Conservation (phyloP, 2,329 filamentous ascomycete species). For the Penicillium sp. region DNA sequence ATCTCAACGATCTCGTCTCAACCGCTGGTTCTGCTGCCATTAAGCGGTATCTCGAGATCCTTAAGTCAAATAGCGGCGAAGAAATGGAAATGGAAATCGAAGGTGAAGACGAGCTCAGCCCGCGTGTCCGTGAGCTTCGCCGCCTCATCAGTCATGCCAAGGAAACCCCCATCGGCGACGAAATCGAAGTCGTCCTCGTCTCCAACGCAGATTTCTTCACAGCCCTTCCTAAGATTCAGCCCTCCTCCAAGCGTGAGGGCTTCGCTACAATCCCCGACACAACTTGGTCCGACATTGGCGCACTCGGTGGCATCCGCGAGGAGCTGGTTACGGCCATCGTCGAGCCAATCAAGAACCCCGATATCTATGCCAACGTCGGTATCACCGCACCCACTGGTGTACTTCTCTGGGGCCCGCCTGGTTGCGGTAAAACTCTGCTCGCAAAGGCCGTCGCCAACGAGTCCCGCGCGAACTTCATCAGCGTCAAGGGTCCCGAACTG, state of each 20-base stretch:
- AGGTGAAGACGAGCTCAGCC: conserved; percentile 33
- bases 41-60: conserved; percentile 56
- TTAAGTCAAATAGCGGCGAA: conserved; percentile 47
- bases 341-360: conserved; percentile 79
- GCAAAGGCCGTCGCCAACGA: conserved; percentile 96
- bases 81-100: conserved; percentile 55
- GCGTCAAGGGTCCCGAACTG: conserved; percentile 92
- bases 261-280: conserved; percentile 93
- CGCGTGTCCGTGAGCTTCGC: conserved; percentile 47
- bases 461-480: conserved; percentile 95
- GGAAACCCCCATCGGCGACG: conserved; percentile 51
- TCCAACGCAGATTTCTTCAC: conserved; percentile 68
- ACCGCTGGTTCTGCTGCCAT: conserved; percentile 66
- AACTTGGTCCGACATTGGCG: conserved; percentile 90
- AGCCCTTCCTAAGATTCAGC: conserved; percentile 72
- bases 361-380: conserved; percentile 72
- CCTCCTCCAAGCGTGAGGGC: conserved; percentile 85
- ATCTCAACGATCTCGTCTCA: conserved; percentile 70
- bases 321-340: conserved; percentile 85
- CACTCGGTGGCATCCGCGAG: conserved; percentile 73
- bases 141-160: conserved; percentile 57
- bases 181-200: conserved; percentile 57
- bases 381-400: conserved; percentile 81
- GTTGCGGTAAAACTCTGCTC: conserved; percentile 93
- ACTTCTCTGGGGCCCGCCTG: conserved; percentile 92